Percentiles rank a stretch among this genome's conserved stretches.
Evolutionary conservation across 495 filamentous ascomycete species (phyloP).

Genomic region (Sabuloglossum arenarium): DNA sequence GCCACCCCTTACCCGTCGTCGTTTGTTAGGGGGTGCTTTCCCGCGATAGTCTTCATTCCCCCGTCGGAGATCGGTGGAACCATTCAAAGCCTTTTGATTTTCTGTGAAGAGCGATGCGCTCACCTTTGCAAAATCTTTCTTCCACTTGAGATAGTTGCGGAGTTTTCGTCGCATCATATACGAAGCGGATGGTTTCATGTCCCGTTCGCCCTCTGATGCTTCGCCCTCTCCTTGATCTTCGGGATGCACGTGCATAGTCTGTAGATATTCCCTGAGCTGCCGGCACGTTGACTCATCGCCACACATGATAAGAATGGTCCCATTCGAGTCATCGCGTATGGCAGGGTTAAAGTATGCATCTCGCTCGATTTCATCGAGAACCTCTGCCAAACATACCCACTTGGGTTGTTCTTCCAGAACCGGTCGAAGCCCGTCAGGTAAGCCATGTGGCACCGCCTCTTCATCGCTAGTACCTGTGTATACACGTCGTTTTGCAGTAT

Average conservation of each 20-base stretch:
- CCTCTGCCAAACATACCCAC: constrained; percentile 68
- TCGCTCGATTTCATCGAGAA: constrained; percentile 81
- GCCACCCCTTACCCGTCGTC: constrained; percentile 75
- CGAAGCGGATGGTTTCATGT: constrained; percentile 43
- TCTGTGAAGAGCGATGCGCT: constrained; percentile 51
- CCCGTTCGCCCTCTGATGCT: constrained; percentile 17
- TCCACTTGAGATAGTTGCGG: constrained; percentile 83
- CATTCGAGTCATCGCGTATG: constrained; percentile 63
- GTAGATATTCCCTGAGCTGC: constrained; percentile 77
- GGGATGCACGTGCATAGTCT: constrained; percentile 65
- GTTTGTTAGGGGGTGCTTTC: constrained; percentile 62
- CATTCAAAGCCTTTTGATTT: constrained; percentile 59
- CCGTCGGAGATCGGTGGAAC: constrained; percentile 27
- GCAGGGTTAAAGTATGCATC: constrained; percentile 71
- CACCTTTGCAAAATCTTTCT: constrained; percentile 69
- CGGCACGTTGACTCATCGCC: constrained; percentile 70
- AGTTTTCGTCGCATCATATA: constrained; percentile 81
- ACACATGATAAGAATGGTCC: constrained; percentile 88
- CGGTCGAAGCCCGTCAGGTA: constrained; percentile 56
- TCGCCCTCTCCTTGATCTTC: constrained; percentile 19
- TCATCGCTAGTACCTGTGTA: constrained; percentile 44
- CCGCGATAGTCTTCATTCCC: constrained; percentile 27
- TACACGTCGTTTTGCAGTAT: constrained; percentile 74
- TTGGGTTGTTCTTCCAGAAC: constrained; percentile 89
- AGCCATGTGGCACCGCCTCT: constrained; percentile 17